These are phyloP conservation scores for Chloranthus sessilifolius DNA, from an alignment of 164 flowering plant genomes.

Conservation along the genomic window DNA sequence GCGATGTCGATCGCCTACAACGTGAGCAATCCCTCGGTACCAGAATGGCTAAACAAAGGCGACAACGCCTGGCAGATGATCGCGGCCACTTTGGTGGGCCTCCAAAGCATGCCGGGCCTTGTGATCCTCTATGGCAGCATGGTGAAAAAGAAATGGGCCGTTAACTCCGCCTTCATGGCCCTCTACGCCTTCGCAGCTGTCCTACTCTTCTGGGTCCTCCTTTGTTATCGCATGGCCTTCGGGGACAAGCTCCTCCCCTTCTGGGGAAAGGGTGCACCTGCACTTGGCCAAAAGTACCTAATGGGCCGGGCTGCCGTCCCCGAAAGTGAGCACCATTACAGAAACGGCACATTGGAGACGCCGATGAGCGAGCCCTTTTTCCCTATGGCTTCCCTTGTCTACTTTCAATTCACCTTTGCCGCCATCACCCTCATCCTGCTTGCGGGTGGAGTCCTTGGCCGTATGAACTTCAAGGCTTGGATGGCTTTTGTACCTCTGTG, in stretches of 20 bases:
- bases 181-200: constrained; percentile 19
- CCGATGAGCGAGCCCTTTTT: constrained; percentile 27
- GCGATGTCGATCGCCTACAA: not conserved
- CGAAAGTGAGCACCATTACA: constrained; percentile 1
- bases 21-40: constrained; percentile 11
- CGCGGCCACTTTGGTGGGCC: constrained; percentile 12
- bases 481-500: constrained; percentile 27
- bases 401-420: constrained; percentile 44
- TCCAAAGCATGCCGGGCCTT: constrained; percentile 18
- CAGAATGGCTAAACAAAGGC: constrained; percentile 18
- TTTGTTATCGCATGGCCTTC: constrained; percentile 14
- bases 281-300: constrained; percentile 17
- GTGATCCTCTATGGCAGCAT: constrained; percentile 51
- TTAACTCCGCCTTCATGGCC: constrained; percentile 16
- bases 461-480: constrained; percentile 30
- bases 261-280: constrained; percentile 21
- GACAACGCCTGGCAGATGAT: constrained; percentile 20
- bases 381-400: constrained; percentile 42
- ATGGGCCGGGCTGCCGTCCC: constrained; percentile 15
- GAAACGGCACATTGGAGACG: constrained; percentile 9
- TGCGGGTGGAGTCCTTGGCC: constrained; percentile 22
- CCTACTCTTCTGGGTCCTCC: constrained; percentile 13
- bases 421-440: constrained; percentile 23
- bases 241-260: constrained; percentile 21
- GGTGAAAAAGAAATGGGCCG: constrained; percentile 39